phyloP scores from a whole-genome alignment of 2,329 filamentous ascomycete genomes.

The Rutstroemia sp. region DNA sequence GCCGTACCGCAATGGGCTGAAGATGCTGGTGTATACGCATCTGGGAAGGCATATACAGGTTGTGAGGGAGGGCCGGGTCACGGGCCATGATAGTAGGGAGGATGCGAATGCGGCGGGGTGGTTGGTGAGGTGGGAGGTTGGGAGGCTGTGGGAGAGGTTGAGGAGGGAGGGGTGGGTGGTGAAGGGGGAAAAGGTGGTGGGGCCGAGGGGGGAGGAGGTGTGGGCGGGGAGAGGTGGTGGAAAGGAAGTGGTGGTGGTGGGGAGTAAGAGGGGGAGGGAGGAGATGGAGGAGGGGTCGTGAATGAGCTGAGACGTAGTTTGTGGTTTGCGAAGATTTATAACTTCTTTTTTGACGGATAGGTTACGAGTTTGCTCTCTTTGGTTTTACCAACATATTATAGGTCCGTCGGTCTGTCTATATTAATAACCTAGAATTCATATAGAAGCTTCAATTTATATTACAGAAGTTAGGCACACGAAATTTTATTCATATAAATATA shows the following conservation, averaged over 20 bases:
- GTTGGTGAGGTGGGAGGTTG: conserved; percentile 65
- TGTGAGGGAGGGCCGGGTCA: conserved; percentile 34
- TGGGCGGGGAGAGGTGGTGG: neutral
- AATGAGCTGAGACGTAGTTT: too few relatives aligned
- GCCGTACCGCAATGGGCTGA: conserved; percentile 72
- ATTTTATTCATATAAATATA: too few relatives aligned
- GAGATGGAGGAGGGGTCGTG: neutral
- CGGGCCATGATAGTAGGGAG: conserved; percentile 86
- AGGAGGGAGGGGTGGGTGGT: conserved; percentile 61
- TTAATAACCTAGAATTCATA: too few relatives aligned
- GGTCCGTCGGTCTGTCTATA: too few relatives aligned
- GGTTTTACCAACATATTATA: too few relatives aligned
- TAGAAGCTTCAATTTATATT: too few relatives aligned
- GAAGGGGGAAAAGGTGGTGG: conserved; percentile 36
- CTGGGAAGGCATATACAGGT: conserved; percentile 75
- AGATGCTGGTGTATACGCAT: conserved; percentile 60
- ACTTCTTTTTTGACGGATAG: too few relatives aligned
- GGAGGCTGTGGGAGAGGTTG: conserved; percentile 62
- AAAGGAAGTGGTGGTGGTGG: neutral
- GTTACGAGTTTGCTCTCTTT: too few relatives aligned
- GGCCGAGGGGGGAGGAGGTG: conserved; percentile 9
- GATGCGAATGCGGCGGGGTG: conserved; percentile 88
- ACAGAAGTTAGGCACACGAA: too few relatives aligned
- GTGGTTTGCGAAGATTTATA: too few relatives aligned
- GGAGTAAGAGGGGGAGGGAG: neutral